Evolutionary conservation across 2,329 filamentous ascomycete genomes (phyloP).

Genomic region (Chalaropsis ovoidea): DNA sequence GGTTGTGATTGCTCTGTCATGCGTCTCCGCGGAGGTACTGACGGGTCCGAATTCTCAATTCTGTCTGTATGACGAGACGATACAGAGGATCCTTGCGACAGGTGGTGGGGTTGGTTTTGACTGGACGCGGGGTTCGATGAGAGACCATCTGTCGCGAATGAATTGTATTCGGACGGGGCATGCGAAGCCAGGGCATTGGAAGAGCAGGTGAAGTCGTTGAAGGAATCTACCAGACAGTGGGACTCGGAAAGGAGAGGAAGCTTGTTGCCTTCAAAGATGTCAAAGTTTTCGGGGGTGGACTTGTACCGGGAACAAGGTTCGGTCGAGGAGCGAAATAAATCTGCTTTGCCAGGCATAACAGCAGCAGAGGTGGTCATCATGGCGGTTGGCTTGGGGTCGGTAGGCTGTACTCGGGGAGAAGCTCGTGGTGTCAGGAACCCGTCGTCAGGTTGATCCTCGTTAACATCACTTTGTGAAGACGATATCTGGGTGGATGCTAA

Average conservation of each 20-base stretch:
- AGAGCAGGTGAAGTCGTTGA: slow-evolving; percentile 15
- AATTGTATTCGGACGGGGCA: slow-evolving; percentile 16
- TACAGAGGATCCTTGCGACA: slow-evolving; percentile 4
- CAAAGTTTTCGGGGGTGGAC: slow-evolving; percentile 29
- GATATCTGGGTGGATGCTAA: slow-evolving; percentile 9
- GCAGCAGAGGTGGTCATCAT: slow-evolving; percentile 24
- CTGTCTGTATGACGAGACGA: slow-evolving; percentile 8
- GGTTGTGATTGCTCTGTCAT: slow-evolving; percentile 12
- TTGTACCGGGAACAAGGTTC: slow-evolving; percentile 35
- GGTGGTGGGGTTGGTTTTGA: slow-evolving; percentile 4
- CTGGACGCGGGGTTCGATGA: background rate
- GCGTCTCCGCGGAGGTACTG: slow-evolving; percentile 10
- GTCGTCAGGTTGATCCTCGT: slow-evolving; percentile 20
- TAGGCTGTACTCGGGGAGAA: slow-evolving; percentile 19
- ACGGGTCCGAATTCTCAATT: background rate
- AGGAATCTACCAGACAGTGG: slow-evolving; percentile 15
- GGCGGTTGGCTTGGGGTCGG: slow-evolving; percentile 20
- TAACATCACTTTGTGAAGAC: slow-evolving; percentile 21
- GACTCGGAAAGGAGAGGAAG: slow-evolving; percentile 6
- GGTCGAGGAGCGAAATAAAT: slow-evolving; percentile 34
- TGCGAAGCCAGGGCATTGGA: slow-evolving; percentile 19
- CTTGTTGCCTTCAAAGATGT: slow-evolving; percentile 17
- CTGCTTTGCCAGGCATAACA: slow-evolving; percentile 24
- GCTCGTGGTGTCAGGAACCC: slow-evolving; percentile 22
- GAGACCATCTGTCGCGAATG: background rate